A percentile compares a stretch with the other conserved stretches of the same genome.
These are phyloP conservation scores for Colletotrichum coccodes DNA, from an alignment of 2,329 filamentous ascomycete genomes.

Conservation along the genomic window DNA sequence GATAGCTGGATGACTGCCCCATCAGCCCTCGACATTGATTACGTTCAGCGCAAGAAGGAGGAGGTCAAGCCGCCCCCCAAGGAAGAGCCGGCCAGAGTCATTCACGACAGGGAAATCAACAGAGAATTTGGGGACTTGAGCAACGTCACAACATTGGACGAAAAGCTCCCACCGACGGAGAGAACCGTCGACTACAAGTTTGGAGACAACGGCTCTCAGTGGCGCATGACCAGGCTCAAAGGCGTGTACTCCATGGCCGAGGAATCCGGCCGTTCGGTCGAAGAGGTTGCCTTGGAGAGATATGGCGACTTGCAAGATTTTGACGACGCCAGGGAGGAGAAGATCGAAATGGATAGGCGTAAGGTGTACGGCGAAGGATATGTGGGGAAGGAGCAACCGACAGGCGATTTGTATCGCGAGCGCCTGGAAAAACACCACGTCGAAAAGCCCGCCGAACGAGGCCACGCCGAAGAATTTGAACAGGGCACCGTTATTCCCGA, in stretches of 20 bases:
- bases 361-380: slow-evolving; percentile 87
- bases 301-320: slow-evolving; percentile 87
- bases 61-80: slow-evolving; percentile 64
- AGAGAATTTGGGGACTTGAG: slow-evolving; percentile 68
- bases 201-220: slow-evolving; percentile 88
- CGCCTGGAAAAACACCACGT: slow-evolving; percentile 70
- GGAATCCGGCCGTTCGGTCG: slow-evolving; percentile 76
- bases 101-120: slow-evolving; percentile 88
- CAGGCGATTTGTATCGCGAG: slow-evolving; percentile 85
- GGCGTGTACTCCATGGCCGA: slow-evolving; percentile 84
- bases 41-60: slow-evolving; percentile 71
- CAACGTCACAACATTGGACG: slow-evolving; percentile 63
- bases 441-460: slow-evolving; percentile 33
- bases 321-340: slow-evolving; percentile 92
- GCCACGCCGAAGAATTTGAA: slow-evolving; percentile 40
- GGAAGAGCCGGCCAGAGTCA: slow-evolving; percentile 73
- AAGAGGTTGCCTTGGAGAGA: slow-evolving; percentile 84
- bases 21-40: slow-evolving; percentile 81
- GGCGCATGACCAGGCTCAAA: slow-evolving; percentile 96
- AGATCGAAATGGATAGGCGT: slow-evolving; percentile 86
- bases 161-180: slow-evolving; percentile 58
- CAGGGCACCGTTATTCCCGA: slow-evolving; percentile 70
- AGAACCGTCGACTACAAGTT: slow-evolving; percentile 78
- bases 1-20: slow-evolving; percentile 94
- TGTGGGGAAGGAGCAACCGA: slow-evolving; percentile 85